These are phyloP conservation scores for Penicilliopsis zonata DNA, from an alignment of 495 filamentous ascomycete species.

Conservation along the genomic window DNA sequence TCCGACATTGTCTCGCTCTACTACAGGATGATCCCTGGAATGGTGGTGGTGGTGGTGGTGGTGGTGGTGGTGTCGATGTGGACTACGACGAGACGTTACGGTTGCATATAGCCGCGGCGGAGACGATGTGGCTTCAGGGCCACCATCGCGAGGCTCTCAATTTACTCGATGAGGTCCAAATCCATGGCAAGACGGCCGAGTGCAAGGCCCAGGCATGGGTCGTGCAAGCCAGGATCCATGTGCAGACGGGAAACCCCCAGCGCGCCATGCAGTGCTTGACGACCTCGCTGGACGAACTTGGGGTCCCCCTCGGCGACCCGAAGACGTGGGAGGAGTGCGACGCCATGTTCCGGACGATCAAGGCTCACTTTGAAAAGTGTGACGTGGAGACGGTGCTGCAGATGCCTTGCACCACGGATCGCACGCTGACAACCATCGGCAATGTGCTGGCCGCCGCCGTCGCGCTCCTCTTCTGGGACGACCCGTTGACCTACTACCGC, in stretches of 20 bases:
- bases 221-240: constrained; percentile 61
- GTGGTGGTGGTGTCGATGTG: constrained; percentile 55
- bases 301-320: constrained; percentile 47
- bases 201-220: constrained; percentile 74
- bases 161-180: constrained; percentile 52
- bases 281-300: constrained; percentile 54
- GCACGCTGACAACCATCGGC: constrained; percentile 50
- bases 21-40: constrained; percentile 72
- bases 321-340: constrained; percentile 69
- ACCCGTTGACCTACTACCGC: constrained; percentile 64
- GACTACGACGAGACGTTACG: constrained; percentile 76
- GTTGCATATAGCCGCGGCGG: constrained; percentile 63
- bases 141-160: constrained; percentile 49
- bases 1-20: constrained; percentile 58
- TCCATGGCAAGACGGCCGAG: constrained; percentile 49
- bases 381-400: constrained; percentile 42
- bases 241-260: constrained; percentile 56
- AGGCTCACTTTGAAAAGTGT: constrained; percentile 43
- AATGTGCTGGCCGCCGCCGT: constrained; percentile 66
- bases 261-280: constrained; percentile 57
- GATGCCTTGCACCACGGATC: constrained; percentile 38
- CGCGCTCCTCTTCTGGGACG: constrained; percentile 74
- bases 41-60: constrained; percentile 53
- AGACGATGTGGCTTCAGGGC: constrained; percentile 67
- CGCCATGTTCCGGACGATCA: constrained; percentile 48